Base-by-base conservation (phyloP, 768 basidiomycete genomes). In the Boletales sp. region DNA sequence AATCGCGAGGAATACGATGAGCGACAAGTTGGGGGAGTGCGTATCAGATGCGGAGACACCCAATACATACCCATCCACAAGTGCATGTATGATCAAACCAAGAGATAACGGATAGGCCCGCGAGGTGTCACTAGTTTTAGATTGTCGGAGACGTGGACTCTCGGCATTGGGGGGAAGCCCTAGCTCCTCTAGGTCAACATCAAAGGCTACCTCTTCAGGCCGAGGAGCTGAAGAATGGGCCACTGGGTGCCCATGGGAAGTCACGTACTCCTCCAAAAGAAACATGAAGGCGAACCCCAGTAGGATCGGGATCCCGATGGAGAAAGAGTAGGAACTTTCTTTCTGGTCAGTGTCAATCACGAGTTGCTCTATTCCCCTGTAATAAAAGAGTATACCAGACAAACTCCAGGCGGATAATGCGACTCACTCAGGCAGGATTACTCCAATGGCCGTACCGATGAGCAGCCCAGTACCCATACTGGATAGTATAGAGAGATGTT, bases 381-480 rank as follows among this genome's bases (percentile, higher is more conserved):
- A n/a, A 47, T 21, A 30, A n/a, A 36, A 14, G 40, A 30, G 38
- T 39, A 48, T 51, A 44, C 33, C 19, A 8, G 12, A 44, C 30
- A 5, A 30, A 18, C 15, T 41, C 28, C 8, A 28, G 44, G 49
- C 19, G 10, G 39, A 34, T 1, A 13, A 8, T 12, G 5, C 30
- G 14, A 83, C 87, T 66, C 69, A 94, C 88, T 96, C 94, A 34
- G 95, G 94, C 46, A 97, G 85, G 55, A 97, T 91, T 21, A 98
- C 83, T 12, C 90, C 90, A 55, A 97, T 70, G 0, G 91, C 92
- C 3, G 94, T 87, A 4, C 94, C 94, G 13, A 96, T 77, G 15
- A 98, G 76, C 11, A 97, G 72, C 11, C 94, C 94, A 8, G 87
- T 87, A 11, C 90, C 87, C 14, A 91, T 64, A 38, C 79, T 78